phyloP scores from a whole-genome alignment of 169 alveolate genomes.

The Ichthyophthirius multifiliis region DNA sequence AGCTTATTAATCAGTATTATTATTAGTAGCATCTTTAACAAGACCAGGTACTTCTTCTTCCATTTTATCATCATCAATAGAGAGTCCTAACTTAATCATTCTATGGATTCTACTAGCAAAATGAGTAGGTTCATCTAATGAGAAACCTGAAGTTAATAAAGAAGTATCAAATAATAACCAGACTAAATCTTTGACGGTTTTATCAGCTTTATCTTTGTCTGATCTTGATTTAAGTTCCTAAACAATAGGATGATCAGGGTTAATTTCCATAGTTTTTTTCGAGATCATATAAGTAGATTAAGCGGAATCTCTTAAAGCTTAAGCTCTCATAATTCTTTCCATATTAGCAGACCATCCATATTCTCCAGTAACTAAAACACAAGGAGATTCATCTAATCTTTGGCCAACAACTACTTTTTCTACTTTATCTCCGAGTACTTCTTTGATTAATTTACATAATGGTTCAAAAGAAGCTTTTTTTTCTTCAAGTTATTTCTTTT shows the following conservation, averaged over 20 bases:
- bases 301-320: slow-evolving; percentile 98
- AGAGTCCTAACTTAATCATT: slow-evolving; percentile 98
- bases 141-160: slow-evolving; percentile 98
- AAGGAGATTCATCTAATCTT: slow-evolving; percentile 98
- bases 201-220: slow-evolving; percentile 95
- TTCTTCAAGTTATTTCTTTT: slow-evolving; percentile 96
- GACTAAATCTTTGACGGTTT: slow-evolving; percentile 98
- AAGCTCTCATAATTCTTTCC: slow-evolving; percentile 99
- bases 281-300: slow-evolving; percentile 95
- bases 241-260: slow-evolving; percentile 97
- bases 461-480: slow-evolving; percentile 96
- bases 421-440: slow-evolving; percentile 98
- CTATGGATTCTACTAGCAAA: slow-evolving; percentile 98
- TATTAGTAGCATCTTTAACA: not conserved
- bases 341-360: slow-evolving; percentile 99
- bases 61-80: slow-evolving; percentile 91
- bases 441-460: slow-evolving; percentile 96
- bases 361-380: slow-evolving; percentile 98
- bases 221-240: slow-evolving; percentile 95
- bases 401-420: slow-evolving; percentile 96
- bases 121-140: slow-evolving; percentile 98
- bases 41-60: slow-evolving; percentile 36
- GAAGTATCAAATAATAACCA: slow-evolving; percentile 99
- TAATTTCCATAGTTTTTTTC: slow-evolving; percentile 99
- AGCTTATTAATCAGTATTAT: not conserved